phyloP scores from a whole-genome alignment of 371 early-diverging fungal species.

The Apophysomyces trapeziformis region DNA sequence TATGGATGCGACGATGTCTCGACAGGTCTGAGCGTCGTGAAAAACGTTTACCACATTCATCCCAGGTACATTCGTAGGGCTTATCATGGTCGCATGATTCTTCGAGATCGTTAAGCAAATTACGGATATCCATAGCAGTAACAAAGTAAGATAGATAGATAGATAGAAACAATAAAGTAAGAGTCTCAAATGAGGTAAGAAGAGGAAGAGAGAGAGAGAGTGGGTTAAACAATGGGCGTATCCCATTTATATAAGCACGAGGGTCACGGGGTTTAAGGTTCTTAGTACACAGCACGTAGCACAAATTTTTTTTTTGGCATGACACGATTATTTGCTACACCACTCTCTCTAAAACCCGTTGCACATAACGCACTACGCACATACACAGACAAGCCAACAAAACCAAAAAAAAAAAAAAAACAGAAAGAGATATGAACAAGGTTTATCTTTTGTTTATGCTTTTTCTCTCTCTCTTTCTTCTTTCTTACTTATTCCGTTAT shows the following conservation, averaged over 20 bases:
- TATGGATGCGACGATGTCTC: slow-evolving; percentile 72
- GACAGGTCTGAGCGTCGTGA: slow-evolving; percentile 81
- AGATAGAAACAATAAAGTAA: background rate
- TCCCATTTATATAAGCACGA: slow-evolving; percentile 24
- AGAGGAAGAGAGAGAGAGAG: slow-evolving; percentile 19
- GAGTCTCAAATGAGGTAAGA: background rate
- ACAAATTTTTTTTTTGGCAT: background rate
- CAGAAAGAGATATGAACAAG: background rate
- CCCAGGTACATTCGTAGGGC: slow-evolving; percentile 68
- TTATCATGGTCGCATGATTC: slow-evolving; percentile 31
- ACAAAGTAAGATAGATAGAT: background rate
- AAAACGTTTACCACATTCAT: slow-evolving; percentile 72
- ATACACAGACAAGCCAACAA: no score
- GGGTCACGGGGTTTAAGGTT: slow-evolving; percentile 8
- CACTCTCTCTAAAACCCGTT: background rate
- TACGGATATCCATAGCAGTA: slow-evolving; percentile 49
- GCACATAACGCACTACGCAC: background rate
- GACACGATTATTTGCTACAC: slow-evolving; percentile 9
- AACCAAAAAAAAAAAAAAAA: background rate
- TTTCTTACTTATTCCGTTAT: background rate
- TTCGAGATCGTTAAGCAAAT: slow-evolving; percentile 43
- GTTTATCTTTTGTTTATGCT: no score
- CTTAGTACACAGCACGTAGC: background rate
- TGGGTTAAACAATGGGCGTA: slow-evolving; percentile 16
- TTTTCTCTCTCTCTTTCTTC: background rate